These are phyloP conservation scores for Emericellopsis atlantica DNA, from an alignment of 2,329 filamentous ascomycete species.

Conservation along the genomic window DNA sequence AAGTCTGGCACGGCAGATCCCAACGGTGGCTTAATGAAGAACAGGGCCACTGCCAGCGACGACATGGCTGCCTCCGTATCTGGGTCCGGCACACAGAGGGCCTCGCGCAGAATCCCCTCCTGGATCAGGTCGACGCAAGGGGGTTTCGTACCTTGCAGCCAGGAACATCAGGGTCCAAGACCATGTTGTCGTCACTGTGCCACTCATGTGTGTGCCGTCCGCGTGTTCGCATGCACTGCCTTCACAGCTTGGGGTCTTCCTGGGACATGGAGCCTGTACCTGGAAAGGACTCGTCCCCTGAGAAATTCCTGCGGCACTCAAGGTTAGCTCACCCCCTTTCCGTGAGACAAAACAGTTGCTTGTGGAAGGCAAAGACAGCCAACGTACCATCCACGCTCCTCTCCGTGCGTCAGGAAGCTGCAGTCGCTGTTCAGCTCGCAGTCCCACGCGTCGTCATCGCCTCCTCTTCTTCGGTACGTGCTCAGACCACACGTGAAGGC, in stretches of 20 bases:
- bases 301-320: slow-evolving; percentile 25
- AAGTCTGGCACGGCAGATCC: no score
- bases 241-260: slow-evolving; percentile 17
- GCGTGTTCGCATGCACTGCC: not conserved
- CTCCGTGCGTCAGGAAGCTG: slow-evolving; percentile 64
- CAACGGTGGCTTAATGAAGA: no score
- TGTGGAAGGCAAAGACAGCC: not conserved
- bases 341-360: no score
- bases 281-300: slow-evolving; percentile 43
- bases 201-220: no score
- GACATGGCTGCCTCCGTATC: no score
- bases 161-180: no score
- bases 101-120: no score
- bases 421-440: slow-evolving; percentile 76
- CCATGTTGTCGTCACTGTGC: no score
- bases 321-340: not conserved
- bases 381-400: slow-evolving; percentile 77
- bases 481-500: slow-evolving; percentile 77
- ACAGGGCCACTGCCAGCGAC: no score
- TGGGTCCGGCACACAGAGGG: no score
- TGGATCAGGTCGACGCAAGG: no score
- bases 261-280: slow-evolving; percentile 22
- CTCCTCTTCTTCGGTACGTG: slow-evolving; percentile 31
- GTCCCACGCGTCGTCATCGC: slow-evolving; percentile 47
- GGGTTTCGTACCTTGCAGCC: no score